phyloP scores from a whole-genome alignment of 805 yeast species.

The Pichia pseudocactophila region DNA sequence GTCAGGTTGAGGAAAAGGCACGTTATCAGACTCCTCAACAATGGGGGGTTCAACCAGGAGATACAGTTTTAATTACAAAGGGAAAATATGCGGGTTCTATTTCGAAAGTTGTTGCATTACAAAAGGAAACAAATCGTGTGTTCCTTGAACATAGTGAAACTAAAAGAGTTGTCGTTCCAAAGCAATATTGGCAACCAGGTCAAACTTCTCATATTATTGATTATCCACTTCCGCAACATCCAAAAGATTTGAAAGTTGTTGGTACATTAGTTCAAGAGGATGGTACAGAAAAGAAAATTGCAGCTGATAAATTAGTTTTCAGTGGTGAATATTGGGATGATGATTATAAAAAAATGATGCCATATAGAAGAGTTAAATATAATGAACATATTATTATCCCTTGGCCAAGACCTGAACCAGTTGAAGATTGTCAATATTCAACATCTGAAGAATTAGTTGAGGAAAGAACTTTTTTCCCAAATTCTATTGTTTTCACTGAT shows the following conservation, averaged over 20 bases:
- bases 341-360: conserved; percentile 63
- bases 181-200: conserved; percentile 60
- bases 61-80: conserved; percentile 59
- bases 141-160: conserved; percentile 62
- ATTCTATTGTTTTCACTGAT: conserved; percentile 55
- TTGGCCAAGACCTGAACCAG: conserved; percentile 71
- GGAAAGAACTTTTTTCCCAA: conserved; percentile 68
- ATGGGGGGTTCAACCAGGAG: conserved; percentile 64
- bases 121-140: conserved; percentile 51
- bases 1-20: conserved; percentile 26
- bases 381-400: conserved; percentile 68
- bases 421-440: conserved; percentile 48
- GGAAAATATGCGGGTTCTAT: conserved; percentile 73
- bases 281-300: conserved; percentile 60
- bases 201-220: conserved; percentile 65
- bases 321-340: conserved; percentile 67
- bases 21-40: conserved; percentile 37
- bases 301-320: conserved; percentile 64
- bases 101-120: conserved; percentile 54
- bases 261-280: conserved; percentile 64
- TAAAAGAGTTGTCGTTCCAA: conserved; percentile 58
- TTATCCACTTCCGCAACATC: conserved; percentile 55
- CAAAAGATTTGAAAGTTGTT: conserved; percentile 60
- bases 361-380: conserved; percentile 67
- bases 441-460: conserved; percentile 50